Conservation (phyloP, 768 basidiomycete species). For the Boletus vinaceobasis region DNA sequence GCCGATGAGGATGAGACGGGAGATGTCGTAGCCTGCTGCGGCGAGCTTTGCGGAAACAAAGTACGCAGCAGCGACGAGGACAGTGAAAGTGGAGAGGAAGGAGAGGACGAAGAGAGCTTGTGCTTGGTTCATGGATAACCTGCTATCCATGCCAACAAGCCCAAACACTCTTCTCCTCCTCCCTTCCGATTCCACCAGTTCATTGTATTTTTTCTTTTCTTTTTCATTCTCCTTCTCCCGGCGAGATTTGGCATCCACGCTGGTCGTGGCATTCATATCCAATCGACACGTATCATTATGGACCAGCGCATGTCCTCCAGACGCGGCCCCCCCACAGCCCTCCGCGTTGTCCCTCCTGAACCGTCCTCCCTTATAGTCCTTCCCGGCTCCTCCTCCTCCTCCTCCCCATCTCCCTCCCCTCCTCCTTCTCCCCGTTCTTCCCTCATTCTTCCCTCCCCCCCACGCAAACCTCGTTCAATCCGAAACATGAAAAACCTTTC, state of each 20-base stretch:
- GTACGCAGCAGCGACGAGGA: conserved; percentile 45
- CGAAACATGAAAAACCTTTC: conserved; percentile 79
- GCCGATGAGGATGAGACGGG: conserved; percentile 62
- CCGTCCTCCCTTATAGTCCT: conserved; percentile 45
- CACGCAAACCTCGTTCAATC: conserved; percentile 42
- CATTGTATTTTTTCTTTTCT: background rate
- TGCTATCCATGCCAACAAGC: background rate
- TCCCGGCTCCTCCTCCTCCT: background rate
- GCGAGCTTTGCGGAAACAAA: conserved; percentile 43
- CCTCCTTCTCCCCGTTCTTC: background rate
- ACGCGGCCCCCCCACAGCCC: conserved; percentile 38
- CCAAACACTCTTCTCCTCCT: conserved; percentile 1
- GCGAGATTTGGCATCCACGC: conserved; percentile 29
- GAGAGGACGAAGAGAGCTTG: conserved; percentile 57
- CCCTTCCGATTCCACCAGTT: background rate
- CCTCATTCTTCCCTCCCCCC: conserved; percentile 19
- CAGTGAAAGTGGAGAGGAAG: conserved; percentile 43
- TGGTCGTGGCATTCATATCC: conserved; percentile 33
- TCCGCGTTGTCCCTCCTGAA: conserved; percentile 50
- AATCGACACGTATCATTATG: conserved; percentile 18
- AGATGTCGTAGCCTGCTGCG: conserved; percentile 55
- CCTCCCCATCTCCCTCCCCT: background rate
- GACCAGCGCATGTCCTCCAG: conserved; percentile 28
- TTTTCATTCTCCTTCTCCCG: conserved; percentile 11
- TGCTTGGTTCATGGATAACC: conserved; percentile 38